Base-by-base conservation (phyloP, 2,329 filamentous ascomycete species). In the Esteya vermicola region DNA sequence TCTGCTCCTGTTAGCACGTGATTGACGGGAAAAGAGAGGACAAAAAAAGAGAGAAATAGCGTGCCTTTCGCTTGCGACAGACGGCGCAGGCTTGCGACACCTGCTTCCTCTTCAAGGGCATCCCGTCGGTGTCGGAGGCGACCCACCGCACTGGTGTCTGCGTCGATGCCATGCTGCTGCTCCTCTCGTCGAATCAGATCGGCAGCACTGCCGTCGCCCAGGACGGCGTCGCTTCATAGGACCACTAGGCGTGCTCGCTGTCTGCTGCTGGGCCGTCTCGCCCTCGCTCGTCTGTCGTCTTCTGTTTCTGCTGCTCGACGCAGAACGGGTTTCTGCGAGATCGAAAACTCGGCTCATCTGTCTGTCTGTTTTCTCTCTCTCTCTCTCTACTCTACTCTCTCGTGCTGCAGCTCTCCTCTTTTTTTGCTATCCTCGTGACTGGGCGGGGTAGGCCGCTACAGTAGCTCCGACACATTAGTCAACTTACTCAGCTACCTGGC, bases 81-180 rank as follows among this genome's bases (percentile, higher is more conserved):
- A 59, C 55, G 0, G 62, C 58, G 45, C 73, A 78, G 5, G 73
- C 73, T 23, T 75, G 70, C 42, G 66, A 63, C 19, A 74, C 70
- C 50, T 77, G 73, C 47, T 72, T 72, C 38, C 72, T 59, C 57
- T 78, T 78, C 40, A 72, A 58, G 5, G 71, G 71, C 43, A 75
- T 54, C 16, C 70, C 71, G 20, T 59, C 59, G 6, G 60, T 59
- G 52, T 75, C 68, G 12, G 70, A 68, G 39, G 64, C 68, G 42
- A 77, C 66, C 51, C 76, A 77, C 50, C 67, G 72, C 54, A 75
- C 69, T 6, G 47, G 41, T 16, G 38, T 20, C 10, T 33, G 18
- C 25, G 33, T 20, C 12, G 31, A 21, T 13, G 25, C 35, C 35
- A 30, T 30, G 16, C n/a, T n/a, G n/a, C n/a, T n/a, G n/a, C n/a